Base-by-base conservation (phyloP, 805 yeast species). In the Ogataea henricii region DNA sequence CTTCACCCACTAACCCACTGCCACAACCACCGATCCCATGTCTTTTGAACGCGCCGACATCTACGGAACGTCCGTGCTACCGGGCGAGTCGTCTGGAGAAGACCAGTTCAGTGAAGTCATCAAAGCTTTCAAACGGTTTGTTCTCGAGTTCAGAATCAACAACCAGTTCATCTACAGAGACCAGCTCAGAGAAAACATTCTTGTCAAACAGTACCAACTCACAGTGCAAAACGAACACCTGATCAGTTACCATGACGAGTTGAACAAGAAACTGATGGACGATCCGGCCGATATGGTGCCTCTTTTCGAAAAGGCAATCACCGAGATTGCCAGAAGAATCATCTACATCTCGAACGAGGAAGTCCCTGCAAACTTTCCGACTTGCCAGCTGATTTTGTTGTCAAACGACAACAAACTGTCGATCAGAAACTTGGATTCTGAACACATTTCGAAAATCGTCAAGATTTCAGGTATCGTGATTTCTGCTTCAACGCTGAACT, bases 401-500 rank as follows among this genome's bases (percentile, higher is more conserved):
- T 85, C 95, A 10, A 82, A 83, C 46, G 85, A 95, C 13, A 80
- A 82, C 48, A 80, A 82, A 49, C 76, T 85, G 3, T 76, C 92
- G 1, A 81, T 94, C 49, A 79, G 99, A 64, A 83, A 89, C 47
- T 73, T 94, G 48, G 92, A 87, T 64, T 85, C 97, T 1, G 88
- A 85, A 40, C 89, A 89, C 64, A 90, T 94, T 52, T 82, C 97
- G 21, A 88, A 89, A 65, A 85, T 94, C 46, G 92, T 94, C 29
- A 77, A 96, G 47, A 81, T 94, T 37, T 87, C 96, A 17, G 99
- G 99, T 25, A 94, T 94, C 59, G 79, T 94, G 57, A 92, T 94
- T 49, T 85, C 95, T 43, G 87, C 97, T 1, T 87, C 96, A 3
- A 91, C 95, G 23, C 75, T 94, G 47, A 75, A 86, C 27, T 90